Conservation (phyloP, 2,329 filamentous ascomycete species). For the Penicillium sp. region DNA sequence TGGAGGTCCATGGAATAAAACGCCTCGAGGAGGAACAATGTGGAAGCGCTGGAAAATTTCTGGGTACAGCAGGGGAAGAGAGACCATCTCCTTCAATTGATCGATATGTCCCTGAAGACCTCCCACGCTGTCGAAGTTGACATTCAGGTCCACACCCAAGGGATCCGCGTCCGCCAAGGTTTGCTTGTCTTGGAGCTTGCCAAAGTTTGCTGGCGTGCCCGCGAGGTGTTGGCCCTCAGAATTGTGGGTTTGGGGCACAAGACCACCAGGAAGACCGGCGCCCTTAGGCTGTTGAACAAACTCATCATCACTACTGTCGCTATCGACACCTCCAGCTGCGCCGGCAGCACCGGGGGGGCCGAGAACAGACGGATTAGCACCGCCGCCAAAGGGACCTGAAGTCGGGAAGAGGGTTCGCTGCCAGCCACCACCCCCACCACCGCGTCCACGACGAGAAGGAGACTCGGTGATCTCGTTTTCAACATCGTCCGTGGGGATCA, state of each 20-base stretch:
- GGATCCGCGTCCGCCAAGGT: slow-evolving; percentile 91
- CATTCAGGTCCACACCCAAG: slow-evolving; percentile 85
- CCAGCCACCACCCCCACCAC: slow-evolving; percentile 58
- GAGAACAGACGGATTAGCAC: slow-evolving; percentile 69
- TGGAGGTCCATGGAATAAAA: slow-evolving; percentile 93
- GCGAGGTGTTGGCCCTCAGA: slow-evolving; percentile 57
- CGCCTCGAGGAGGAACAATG: slow-evolving; percentile 89
- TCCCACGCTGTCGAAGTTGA: slow-evolving; percentile 93
- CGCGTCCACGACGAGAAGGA: slow-evolving; percentile 67
- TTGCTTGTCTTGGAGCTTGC: slow-evolving; percentile 91
- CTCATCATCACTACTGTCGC: slow-evolving; percentile 96
- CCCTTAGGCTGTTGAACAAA: slow-evolving; percentile 61
- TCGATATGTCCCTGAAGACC: slow-evolving; percentile 92
- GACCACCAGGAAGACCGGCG: slow-evolving; percentile 44
- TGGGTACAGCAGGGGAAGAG: slow-evolving; percentile 87
- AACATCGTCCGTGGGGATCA: slow-evolving; percentile 72
- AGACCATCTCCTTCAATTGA: slow-evolving; percentile 98
- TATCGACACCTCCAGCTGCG: slow-evolving; percentile 78
- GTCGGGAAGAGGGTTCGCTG: slow-evolving; percentile 86
- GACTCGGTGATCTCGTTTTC: slow-evolving; percentile 67
- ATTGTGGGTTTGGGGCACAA: slow-evolving; percentile 56
- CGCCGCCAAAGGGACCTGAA: slow-evolving; percentile 86
- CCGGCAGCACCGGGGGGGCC: slow-evolving; percentile 68
- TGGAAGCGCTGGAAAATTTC: slow-evolving; percentile 91
- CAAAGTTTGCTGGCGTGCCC: slow-evolving; percentile 76